Evolutionary conservation across 345 rosid genomes (phyloP), one percentile per base, ranked within the genome.

Genomic region (Populus euphratica): DNA sequence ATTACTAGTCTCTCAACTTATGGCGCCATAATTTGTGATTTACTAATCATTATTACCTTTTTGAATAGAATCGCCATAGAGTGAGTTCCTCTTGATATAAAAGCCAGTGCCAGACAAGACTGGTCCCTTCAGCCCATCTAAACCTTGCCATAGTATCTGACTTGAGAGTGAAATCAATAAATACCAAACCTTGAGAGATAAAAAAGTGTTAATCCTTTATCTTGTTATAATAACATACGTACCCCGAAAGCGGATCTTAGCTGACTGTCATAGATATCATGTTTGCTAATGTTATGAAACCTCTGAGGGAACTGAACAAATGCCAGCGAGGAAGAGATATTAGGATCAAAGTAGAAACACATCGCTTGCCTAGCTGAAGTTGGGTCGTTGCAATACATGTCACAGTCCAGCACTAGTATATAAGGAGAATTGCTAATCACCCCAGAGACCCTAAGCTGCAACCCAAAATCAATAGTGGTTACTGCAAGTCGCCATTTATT

Each of bases 351-450:
- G 41, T 79, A 76, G 76, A 79, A 84, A 74, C 91, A 87, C 82
- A 85, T 81, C 0, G 89, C 90, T 73, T 84, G 86, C 70, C 77
- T 79, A 31, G 85, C 86, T 0, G 91, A 85, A 13, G 78, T 82
- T 35, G 88, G 91, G 73, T 86, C 90, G n/a, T 83, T 85, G 76
- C 83, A 87, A 44, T 75, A 76, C 89, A 83, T 85, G 85, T 89
- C 91, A 41, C 89, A 83, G 67, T 89, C 90, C 14, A 89, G 70
- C 14, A 73, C 73, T 5, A 87, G 64, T 13, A 87, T 36, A 38
- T 84, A 82, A 0, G 89, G 86, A 18, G 86, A 84, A 31, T 87
- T 89, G 87, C 83, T 85, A 0, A 87, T 74, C 18, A 80, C 14
- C 8, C 82, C 86, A 0, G 91, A 89, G 13, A 87, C 87, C 25